Evolutionary conservation across 2,329 filamentous ascomycete genomes (phyloP).

Genomic region (Helotiales sp.): DNA sequence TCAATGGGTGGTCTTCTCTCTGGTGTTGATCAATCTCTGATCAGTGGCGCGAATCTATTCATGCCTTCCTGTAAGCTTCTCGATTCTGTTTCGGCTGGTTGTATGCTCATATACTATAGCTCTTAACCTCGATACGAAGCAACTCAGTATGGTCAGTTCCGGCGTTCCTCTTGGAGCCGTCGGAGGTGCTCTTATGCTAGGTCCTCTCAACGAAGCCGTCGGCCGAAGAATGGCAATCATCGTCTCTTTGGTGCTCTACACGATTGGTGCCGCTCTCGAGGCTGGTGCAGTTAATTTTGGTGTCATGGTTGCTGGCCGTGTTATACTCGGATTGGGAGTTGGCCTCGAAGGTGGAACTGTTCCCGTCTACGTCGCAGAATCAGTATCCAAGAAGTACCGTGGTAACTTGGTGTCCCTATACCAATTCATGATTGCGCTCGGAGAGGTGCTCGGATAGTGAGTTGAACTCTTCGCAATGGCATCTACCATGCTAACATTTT

Average conservation of each 20-base stretch:
- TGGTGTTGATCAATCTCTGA: constrained; percentile 71
- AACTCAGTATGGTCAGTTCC: constrained; percentile 67
- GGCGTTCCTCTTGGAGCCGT: constrained; percentile 73
- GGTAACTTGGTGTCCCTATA: constrained; percentile 74
- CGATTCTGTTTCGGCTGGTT: not conserved
- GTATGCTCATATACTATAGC: constrained; percentile 36
- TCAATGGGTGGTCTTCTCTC: constrained; percentile 73
- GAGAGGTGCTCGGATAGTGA: constrained; percentile 68
- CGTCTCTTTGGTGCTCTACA: constrained; percentile 68
- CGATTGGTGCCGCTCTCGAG: constrained; percentile 66
- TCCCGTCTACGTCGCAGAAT: constrained; percentile 73
- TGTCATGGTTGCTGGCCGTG: constrained; percentile 68
- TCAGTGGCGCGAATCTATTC: constrained; percentile 69
- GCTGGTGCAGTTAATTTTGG: constrained; percentile 67
- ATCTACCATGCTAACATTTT: not conserved
- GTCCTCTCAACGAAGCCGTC: constrained; percentile 65
- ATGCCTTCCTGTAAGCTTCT: constrained; percentile 46
- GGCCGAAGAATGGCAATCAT: constrained; percentile 70
- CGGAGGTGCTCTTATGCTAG: constrained; percentile 66
- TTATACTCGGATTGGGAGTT: constrained; percentile 70
- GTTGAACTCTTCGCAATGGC: not conserved
- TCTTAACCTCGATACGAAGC: constrained; percentile 51
- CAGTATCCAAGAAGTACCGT: constrained; percentile 64
- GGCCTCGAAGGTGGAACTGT: constrained; percentile 75
- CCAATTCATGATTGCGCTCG: constrained; percentile 74